These are phyloP conservation scores for Talaromyces nanjingensis DNA, from an alignment of 495 filamentous ascomycete species.

Conservation along the genomic window DNA sequence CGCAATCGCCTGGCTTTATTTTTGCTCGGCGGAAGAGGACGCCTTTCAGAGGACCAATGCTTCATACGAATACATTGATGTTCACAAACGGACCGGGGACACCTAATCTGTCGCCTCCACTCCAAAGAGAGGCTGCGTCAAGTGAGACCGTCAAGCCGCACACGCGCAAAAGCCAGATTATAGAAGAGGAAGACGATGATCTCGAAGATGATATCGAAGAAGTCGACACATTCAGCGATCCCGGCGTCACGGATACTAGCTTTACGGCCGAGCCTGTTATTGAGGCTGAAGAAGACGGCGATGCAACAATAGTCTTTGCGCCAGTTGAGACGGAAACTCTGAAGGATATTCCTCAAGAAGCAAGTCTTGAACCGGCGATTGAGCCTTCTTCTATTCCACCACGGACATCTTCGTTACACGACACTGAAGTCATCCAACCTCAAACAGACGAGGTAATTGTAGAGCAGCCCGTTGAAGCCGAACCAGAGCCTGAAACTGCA, in stretches of 20 bases:
- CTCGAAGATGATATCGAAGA: slow-evolving; percentile 64
- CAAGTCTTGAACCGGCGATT: slow-evolving; percentile 27
- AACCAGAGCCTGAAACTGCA: background rate
- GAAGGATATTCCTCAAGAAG: slow-evolving; percentile 16
- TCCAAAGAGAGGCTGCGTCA: slow-evolving; percentile 34
- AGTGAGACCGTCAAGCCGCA: slow-evolving; percentile 51
- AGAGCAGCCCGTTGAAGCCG: slow-evolving; percentile 7
- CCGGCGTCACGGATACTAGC: slow-evolving; percentile 47
- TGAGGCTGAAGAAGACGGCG: slow-evolving; percentile 14
- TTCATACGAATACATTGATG: slow-evolving; percentile 47
- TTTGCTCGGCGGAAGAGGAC: slow-evolving; percentile 89
- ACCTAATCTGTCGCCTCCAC: slow-evolving; percentile 26
- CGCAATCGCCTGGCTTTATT: slow-evolving; percentile 51
- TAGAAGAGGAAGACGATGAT: slow-evolving; percentile 81
- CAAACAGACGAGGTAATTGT: background rate
- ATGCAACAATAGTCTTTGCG: background rate
- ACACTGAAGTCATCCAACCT: slow-evolving; percentile 3
- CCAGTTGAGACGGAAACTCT: slow-evolving; percentile 5
- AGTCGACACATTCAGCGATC: slow-evolving; percentile 59
- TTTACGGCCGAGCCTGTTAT: slow-evolving; percentile 30
- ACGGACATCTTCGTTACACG: slow-evolving; percentile 6
- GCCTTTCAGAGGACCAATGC: slow-evolving; percentile 80
- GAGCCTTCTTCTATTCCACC: slow-evolving; percentile 23
- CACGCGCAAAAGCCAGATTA: slow-evolving; percentile 54
- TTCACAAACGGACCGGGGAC: slow-evolving; percentile 22